phyloP scores from a whole-genome alignment of 495 filamentous ascomycete genomes.

The Penicillium taxi region DNA sequence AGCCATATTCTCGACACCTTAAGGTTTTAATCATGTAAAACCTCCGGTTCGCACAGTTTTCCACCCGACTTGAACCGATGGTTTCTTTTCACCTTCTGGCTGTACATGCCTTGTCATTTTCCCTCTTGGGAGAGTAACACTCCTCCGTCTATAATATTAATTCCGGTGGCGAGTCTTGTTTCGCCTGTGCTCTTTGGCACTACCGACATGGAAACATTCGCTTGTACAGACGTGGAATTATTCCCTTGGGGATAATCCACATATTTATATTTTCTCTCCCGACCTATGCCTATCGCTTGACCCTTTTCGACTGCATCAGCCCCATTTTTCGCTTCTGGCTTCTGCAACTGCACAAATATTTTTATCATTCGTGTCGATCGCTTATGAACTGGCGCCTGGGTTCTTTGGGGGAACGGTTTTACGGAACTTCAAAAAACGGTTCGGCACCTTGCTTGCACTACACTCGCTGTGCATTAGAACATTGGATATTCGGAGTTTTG shows the following conservation, averaged over 20 bases:
- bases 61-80: constrained; percentile 16
- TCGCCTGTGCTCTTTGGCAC: constrained; percentile 14
- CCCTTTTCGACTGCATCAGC: constrained; percentile 30
- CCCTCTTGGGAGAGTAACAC: constrained; percentile 7
- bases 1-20: constrained; percentile 40
- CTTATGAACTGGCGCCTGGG: constrained; percentile 39
- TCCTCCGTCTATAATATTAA: constrained; percentile 42
- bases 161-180: constrained; percentile 24
- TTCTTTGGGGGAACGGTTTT: constrained; percentile 20
- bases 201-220: constrained; percentile 35
- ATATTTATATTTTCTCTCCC: constrained; percentile 23
- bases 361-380: constrained; percentile 42
- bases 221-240: constrained; percentile 30
- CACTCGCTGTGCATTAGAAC: constrained; percentile 39
- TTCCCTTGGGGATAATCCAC: constrained; percentile 8
- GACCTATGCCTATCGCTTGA: constrained; percentile 36
- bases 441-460: constrained; percentile 34
- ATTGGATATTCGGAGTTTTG: constrained; percentile 19
- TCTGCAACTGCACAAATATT: constrained; percentile 33
- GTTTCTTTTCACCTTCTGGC: constrained; percentile 24
- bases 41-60: constrained; percentile 14
- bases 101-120: constrained; percentile 32
- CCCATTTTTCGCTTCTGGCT: constrained; percentile 27
- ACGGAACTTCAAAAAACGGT: constrained; percentile 24
- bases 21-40: constrained; percentile 26